A percentile compares a stretch with the other conserved stretches of the same genome.
These are phyloP conservation scores for Lentinula novae-zelandiae DNA, from an alignment of 1,284 basidiomycete species.

Conservation along the genomic window DNA sequence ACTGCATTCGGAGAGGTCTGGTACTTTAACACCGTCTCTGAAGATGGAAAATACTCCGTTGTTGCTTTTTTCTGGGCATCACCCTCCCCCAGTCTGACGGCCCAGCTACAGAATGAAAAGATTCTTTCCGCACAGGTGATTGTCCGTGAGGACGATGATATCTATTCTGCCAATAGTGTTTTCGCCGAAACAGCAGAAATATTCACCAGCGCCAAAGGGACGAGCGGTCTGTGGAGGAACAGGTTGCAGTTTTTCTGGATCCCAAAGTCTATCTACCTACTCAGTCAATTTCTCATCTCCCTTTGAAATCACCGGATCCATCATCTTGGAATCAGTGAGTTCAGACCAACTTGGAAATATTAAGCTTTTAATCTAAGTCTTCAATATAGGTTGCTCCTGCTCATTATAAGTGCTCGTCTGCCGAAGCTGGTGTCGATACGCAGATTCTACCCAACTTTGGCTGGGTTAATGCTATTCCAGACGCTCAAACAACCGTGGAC, in stretches of 20 bases:
- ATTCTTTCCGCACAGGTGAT: neutral
- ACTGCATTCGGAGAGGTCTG: neutral
- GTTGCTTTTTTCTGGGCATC: neutral
- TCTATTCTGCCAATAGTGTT: neutral
- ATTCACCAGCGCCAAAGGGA: neutral
- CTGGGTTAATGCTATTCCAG: neutral
- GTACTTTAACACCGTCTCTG: neutral
- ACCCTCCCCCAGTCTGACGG: neutral
- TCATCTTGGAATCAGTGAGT: neutral
- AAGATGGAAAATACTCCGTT: neutral
- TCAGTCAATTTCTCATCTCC: neutral
- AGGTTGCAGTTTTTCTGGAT: neutral
- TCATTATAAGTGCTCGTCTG: neutral
- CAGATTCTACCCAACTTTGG: neutral
- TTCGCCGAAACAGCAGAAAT: neutral
- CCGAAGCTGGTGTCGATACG: neutral
- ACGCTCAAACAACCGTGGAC: neutral
- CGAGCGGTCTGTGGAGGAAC: neutral
- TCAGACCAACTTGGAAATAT: neutral
- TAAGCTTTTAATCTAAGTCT: neutral
- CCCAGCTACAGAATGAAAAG: neutral
- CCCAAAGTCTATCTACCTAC: neutral
- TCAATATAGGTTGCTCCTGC: neutral
- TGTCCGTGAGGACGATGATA: neutral
- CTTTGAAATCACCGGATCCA: neutral